phyloP scores from a whole-genome alignment of 2,329 filamentous ascomycete species.

The Colletotrichum simmondsii region DNA sequence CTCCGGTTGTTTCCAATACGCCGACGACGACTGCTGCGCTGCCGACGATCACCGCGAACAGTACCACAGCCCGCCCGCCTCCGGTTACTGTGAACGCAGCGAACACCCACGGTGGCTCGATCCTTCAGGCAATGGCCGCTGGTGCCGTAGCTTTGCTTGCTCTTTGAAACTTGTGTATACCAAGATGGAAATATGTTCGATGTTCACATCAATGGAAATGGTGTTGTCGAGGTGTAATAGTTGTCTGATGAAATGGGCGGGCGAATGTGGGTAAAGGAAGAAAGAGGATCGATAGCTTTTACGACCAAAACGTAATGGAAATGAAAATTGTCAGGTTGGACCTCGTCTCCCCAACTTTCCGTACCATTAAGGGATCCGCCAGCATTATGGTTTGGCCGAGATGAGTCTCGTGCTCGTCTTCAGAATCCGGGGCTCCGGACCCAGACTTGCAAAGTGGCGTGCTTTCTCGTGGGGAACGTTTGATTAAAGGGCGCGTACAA shows the following conservation, averaged over 20 bases:
- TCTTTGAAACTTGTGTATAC: neutral
- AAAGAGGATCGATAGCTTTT: neutral
- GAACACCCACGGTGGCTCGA: neutral
- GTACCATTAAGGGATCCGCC: neutral
- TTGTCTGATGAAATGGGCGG: neutral
- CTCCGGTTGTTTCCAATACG: neutral
- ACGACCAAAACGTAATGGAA: neutral
- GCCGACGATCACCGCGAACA: neutral
- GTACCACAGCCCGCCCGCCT: neutral
- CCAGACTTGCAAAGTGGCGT: neutral
- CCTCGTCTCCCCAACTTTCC: neutral
- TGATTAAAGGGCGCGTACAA: neutral
- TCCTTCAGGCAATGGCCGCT: constrained; percentile 2
- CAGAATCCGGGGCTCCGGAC: neutral
- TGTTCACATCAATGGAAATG: neutral
- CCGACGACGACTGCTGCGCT: neutral
- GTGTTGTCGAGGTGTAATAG: neutral
- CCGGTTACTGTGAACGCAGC: constrained; percentile 18
- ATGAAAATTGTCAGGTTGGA: neutral
- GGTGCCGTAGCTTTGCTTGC: neutral
- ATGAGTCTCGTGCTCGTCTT: neutral
- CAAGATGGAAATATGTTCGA: neutral
- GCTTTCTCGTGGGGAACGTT: neutral
- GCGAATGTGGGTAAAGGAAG: neutral
- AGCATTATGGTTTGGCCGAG: neutral